These are phyloP conservation scores for Pterulicium gracile DNA, from an alignment of 1,284 basidiomycete species.

Conservation along the genomic window DNA sequence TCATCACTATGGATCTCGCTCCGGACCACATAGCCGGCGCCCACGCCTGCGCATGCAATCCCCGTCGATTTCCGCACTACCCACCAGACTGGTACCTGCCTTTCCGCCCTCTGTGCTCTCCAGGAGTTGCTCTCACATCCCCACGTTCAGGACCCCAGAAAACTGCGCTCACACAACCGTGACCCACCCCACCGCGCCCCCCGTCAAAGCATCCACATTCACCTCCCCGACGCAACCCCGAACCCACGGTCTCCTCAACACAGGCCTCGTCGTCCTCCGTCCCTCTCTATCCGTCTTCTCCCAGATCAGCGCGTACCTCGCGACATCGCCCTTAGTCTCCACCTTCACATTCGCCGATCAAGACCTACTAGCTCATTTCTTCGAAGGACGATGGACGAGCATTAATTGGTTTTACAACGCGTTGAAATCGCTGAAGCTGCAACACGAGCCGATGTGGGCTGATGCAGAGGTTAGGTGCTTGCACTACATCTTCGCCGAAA, in stretches of 20 bases:
- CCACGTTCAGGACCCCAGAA: conserved; percentile 32
- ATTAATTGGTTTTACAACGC: conserved; percentile 36
- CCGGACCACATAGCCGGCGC: conserved; percentile 53
- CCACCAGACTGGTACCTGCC: conserved; percentile 58
- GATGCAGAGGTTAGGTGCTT: conserved; percentile 26
- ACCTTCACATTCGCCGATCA: conserved; percentile 45
- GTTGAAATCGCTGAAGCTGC: conserved; percentile 30
- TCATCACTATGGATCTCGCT: conserved; percentile 49
- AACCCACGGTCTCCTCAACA: conserved; percentile 40
- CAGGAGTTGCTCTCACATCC: neutral
- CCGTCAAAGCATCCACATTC: conserved; percentile 9
- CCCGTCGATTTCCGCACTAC: conserved; percentile 59
- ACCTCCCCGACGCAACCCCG: conserved; percentile 19
- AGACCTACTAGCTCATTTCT: conserved; percentile 45
- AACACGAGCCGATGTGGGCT: conserved; percentile 30
- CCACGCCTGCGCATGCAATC: conserved; percentile 76
- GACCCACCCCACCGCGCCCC: conserved; percentile 16
- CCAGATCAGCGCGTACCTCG: conserved; percentile 24
- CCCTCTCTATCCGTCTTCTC: conserved; percentile 26
- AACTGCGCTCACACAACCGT: conserved; percentile 40
- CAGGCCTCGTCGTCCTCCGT: conserved; percentile 41
- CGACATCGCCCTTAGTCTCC: conserved; percentile 31
- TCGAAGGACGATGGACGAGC: conserved; percentile 27
- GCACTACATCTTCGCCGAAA: conserved; percentile 17
- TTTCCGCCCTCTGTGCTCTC: neutral